Conservation (phyloP, 2,329 filamentous ascomycete genomes). For the Orbilia oligospora region DNA sequence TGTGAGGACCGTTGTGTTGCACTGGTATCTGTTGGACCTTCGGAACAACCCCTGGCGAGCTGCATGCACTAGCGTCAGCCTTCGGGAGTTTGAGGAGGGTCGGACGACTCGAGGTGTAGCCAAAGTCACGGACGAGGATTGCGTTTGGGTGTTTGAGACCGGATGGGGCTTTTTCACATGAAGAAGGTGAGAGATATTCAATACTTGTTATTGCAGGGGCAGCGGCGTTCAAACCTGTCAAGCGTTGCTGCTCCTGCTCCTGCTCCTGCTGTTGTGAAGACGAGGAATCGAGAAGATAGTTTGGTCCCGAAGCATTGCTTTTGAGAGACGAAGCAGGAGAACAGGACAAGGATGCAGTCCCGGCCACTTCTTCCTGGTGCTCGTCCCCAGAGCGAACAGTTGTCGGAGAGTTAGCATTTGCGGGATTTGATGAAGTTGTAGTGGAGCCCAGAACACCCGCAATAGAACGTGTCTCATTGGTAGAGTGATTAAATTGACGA, state of each 20-base stretch:
- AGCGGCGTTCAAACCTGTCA: conserved; percentile 28
- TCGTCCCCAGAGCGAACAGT: conserved; percentile 50
- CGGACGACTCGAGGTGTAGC: conserved; percentile 43
- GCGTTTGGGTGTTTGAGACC: conserved; percentile 41
- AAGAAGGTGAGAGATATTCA: conserved; percentile 42
- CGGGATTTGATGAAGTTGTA: conserved; percentile 59
- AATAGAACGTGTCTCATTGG: conserved; percentile 53
- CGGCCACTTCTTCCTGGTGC: conserved; percentile 40
- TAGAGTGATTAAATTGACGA: conserved; percentile 54
- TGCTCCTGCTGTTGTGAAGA: conserved; percentile 10
- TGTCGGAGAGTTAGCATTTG: conserved; percentile 54
- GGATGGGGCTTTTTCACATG: conserved; percentile 23
- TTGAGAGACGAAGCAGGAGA: conserved; percentile 58
- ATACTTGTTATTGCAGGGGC: conserved; percentile 46
- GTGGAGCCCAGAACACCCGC: conserved; percentile 47
- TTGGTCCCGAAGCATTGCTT: conserved; percentile 53
- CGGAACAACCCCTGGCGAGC: conserved; percentile 55
- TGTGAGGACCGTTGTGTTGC: conserved; percentile 47
- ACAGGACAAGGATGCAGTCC: conserved; percentile 38
- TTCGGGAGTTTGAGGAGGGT: conserved; percentile 57
- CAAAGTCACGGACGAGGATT: conserved; percentile 50
- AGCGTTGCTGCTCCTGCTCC: conserved; percentile 4
- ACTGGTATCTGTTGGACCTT: conserved; percentile 41
- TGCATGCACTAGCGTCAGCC: conserved; percentile 51
- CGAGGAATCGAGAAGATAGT: conserved; percentile 48